Evolutionary conservation across 2,329 filamentous ascomycete genomes (phyloP), one percentile per base, ranked within the genome.

Genomic region (Fusarium begoniae): DNA sequence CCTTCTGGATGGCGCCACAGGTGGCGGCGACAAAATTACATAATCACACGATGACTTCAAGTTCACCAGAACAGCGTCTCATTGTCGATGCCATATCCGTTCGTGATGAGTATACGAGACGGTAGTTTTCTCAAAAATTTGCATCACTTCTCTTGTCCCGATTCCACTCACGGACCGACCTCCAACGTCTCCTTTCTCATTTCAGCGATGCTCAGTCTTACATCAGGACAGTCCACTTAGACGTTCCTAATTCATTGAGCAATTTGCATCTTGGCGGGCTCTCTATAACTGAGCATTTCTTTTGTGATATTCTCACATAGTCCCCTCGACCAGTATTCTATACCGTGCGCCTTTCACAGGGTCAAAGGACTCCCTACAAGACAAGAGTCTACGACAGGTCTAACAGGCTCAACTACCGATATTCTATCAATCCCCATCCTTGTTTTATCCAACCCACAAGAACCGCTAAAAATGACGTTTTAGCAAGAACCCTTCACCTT

Each of bases 391-490:
- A 22, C 56, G 20, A 26, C n/a, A 37, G 13, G 30, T 8, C 50
- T 37, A 53, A n/a, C 30, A 50, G 15, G 40, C 41, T 50, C 66
- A 65, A 30, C 51, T 58, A 55, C 37, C 41, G 22, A 41, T n/a
- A 28, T n/a, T 41, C n/a, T 32, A 24, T 17, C 53, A 12, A 41
- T 38, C 57, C n/a, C 7, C 32, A 45, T 63, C 66, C 47, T 50
- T 68, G 55, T 63, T 50, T 69, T 55, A 20, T 15, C 38, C 48
- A 69, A 15, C 26, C 53, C 40, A 51, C 20, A n/a, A 17, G 37
- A 26, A 59, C 66, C 66, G 66, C 66, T 70, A 66, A 66, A 50
- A 50, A 70, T 70, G 67, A 70, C 67, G 67, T 70, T 69, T 64
- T 8, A 22, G 6, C 24, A 66, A 41, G 53, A 66, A 60, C 53